Evolutionary conservation across 352 stramenopile genomes (phyloP).

Genomic region (Phytophthora fragariae): DNA sequence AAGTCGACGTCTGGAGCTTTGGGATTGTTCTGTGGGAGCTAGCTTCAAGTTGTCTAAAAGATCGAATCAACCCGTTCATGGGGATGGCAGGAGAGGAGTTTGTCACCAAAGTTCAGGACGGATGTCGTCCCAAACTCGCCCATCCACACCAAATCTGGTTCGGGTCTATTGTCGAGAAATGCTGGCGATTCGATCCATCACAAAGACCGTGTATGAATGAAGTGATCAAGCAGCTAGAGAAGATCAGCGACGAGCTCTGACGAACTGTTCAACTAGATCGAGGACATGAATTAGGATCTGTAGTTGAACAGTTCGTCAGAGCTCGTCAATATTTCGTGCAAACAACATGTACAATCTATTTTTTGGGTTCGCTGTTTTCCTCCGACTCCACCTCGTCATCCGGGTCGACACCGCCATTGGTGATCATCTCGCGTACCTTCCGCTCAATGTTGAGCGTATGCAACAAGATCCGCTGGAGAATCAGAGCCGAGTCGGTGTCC

Average conservation of each 20-base stretch:
- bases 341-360: conserved; percentile 13
- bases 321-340: no score
- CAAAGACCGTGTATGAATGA: conserved; percentile 36
- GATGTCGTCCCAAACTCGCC: conserved; percentile 25
- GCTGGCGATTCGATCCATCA: conserved; percentile 41
- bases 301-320: no score
- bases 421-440: conserved; percentile 61
- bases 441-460: conserved; percentile 72
- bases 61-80: conserved; percentile 39
- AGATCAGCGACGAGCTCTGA: conserved; percentile 10
- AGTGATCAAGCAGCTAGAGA: conserved; percentile 27
- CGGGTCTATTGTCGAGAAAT: conserved; percentile 33
- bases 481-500: conserved; percentile 68
- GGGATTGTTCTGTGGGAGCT: conserved; percentile 58
- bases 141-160: conserved; percentile 20
- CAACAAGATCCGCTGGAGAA: conserved; percentile 80
- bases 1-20: conserved; percentile 62
- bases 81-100: conserved; percentile 41
- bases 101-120: conserved; percentile 32
- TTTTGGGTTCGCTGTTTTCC: conserved; percentile 15
- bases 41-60: conserved; percentile 4
- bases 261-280: no score
- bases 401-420: conserved; percentile 28
- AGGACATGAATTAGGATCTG: no score
- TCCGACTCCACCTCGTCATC: conserved; percentile 18